phyloP scores from a whole-genome alignment of 495 filamentous ascomycete species.

The Neurospora hispaniola region DNA sequence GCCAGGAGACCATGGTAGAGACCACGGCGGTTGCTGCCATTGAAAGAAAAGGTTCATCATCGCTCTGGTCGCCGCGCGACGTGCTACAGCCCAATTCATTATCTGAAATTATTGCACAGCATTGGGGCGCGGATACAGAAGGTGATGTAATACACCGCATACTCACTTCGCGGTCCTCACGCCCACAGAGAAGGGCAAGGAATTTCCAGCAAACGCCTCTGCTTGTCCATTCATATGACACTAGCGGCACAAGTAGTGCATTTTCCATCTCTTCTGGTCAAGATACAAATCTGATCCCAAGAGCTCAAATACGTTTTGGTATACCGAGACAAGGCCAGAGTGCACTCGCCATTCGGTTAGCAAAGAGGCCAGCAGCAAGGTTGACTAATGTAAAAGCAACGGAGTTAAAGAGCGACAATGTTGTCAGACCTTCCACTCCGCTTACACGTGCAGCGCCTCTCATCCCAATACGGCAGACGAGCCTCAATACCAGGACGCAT shows the following conservation, averaged over 20 bases:
- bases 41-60: constrained; percentile 26
- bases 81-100: constrained; percentile 25
- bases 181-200: constrained; percentile 1
- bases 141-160: constrained; percentile 28
- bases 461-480: constrained; percentile 23
- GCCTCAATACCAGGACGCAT: constrained; percentile 7
- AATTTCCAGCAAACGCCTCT: background rate
- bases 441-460: constrained; percentile 16
- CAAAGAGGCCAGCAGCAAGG: background rate
- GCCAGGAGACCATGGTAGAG: constrained; percentile 28
- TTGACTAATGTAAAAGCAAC: background rate
- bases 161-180: constrained; percentile 6
- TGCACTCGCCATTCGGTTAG: background rate
- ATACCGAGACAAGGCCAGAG: background rate
- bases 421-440: background rate
- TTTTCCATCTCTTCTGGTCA: background rate
- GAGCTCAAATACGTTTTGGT: background rate
- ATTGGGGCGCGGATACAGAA: constrained; percentile 31
- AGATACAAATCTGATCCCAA: background rate
- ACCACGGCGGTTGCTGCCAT: constrained; percentile 34
- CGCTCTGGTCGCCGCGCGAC: constrained; percentile 29
- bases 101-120: constrained; percentile 30
- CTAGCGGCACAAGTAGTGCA: background rate
- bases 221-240: background rate
- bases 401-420: constrained; percentile 6